phyloP scores from a whole-genome alignment of 2,329 filamentous ascomycete genomes.

The Polytolypa hystricis region DNA sequence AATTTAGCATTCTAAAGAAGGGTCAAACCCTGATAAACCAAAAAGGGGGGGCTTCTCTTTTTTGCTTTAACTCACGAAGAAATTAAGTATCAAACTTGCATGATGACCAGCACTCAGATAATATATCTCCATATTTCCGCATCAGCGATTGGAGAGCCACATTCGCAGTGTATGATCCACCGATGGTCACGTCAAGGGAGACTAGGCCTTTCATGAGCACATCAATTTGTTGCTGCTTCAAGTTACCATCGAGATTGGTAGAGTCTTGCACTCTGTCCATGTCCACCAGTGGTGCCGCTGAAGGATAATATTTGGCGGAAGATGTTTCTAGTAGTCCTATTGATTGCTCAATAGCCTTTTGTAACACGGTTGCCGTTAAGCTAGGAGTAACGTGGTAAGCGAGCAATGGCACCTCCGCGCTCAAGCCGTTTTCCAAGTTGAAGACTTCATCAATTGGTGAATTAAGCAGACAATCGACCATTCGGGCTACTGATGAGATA shows the following conservation, averaged over 20 bases:
- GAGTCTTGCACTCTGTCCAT: not conserved
- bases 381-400: not conserved
- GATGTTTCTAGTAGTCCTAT: not conserved
- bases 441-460: not conserved
- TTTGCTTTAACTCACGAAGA: too few relatives aligned
- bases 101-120: not conserved
- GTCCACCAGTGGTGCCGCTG: not conserved
- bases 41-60: too few relatives aligned
- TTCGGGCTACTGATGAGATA: not conserved
- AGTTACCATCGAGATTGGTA: not conserved
- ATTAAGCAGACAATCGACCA: not conserved
- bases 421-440: not conserved
- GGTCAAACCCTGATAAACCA: too few relatives aligned
- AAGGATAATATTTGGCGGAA: too few relatives aligned
- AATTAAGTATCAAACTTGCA: not conserved
- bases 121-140: not conserved
- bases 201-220: not conserved
- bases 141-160: not conserved
- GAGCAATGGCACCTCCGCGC: not conserved
- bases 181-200: not conserved
- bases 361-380: not conserved
- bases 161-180: not conserved
- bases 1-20: too few relatives aligned
- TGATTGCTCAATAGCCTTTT: not conserved
- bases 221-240: not conserved